phyloP scores from a whole-genome alignment of 768 basidiomycete genomes.

The Termitomyces titanicus region DNA sequence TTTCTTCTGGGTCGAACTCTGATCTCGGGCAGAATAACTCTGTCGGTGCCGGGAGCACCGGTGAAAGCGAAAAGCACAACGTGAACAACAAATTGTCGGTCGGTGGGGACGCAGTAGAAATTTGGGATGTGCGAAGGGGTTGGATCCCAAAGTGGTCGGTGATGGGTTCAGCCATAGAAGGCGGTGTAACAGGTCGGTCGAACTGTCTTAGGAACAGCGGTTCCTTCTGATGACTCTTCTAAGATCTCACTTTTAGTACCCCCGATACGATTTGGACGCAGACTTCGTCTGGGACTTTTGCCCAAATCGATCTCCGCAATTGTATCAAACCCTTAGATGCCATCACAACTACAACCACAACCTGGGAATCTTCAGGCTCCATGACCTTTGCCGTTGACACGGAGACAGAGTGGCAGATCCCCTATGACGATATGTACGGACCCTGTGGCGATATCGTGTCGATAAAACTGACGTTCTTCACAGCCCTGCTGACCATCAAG shows the following conservation, averaged over 20 bases:
- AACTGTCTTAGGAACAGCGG: background rate
- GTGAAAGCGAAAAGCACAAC: conserved; percentile 6
- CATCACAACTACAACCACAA: conserved; percentile 55
- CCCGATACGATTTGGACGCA: conserved; percentile 72
- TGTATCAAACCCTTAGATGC: conserved; percentile 63
- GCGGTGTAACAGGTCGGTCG: conserved; percentile 66
- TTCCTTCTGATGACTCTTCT: background rate
- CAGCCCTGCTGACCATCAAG: conserved; percentile 36
- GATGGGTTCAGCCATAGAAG: conserved; percentile 59
- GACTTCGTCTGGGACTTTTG: conserved; percentile 73
- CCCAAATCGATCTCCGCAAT: conserved; percentile 72
- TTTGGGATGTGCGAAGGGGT: conserved; percentile 82
- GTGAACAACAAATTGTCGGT: conserved; percentile 11
- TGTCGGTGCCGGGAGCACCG: background rate
- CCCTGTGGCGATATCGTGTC: background rate
- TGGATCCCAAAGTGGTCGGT: conserved; percentile 85
- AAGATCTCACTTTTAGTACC: conserved; percentile 69
- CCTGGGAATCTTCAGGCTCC: conserved; percentile 66
- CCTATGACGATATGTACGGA: conserved; percentile 77
- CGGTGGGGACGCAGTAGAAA: conserved; percentile 63
- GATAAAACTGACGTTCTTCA: conserved; percentile 4
- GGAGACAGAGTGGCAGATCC: conserved; percentile 55
- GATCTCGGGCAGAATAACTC: conserved; percentile 18
- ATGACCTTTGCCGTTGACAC: conserved; percentile 64
- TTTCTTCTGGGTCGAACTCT: conserved; percentile 25